Base-by-base conservation (phyloP, 805 yeast species). In the Saturnispora galanensis region DNA sequence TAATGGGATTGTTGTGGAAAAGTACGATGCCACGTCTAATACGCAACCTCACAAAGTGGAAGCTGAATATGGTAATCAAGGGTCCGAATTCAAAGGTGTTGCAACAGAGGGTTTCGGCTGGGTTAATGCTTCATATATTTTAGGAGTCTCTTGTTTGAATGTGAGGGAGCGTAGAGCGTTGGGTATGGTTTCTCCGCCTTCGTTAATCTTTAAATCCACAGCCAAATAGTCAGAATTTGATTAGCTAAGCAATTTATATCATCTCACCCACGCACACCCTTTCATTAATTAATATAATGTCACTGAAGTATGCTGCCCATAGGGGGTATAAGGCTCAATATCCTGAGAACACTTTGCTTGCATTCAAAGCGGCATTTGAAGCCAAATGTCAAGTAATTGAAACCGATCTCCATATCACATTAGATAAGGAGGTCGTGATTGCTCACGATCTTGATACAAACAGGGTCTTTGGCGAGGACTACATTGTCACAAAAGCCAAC, bases 101-200 rank as follows among this genome's bases (percentile, higher is more conserved):
- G 95, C 95, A 0, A 81, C 84, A 7, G 97, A 93, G 64, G 98
- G 98, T 1, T 90, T 90, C 63, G 98, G 97, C 1, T 90, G 98
- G 98, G 96, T 90, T 42, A 90, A 90, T 66, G 83, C 97, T 5
- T 79, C 93, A 54, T 88, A 76, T 62, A 56, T 82, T 26, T 60
- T 83, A 49, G 96, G 96, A 0, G 65, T 87, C 49, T 71, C 81
- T 17, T 76, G 75, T 47, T 65, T 84, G 62, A 78, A 77, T 50
- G 69, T 70, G 41, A 79, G 76, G 51, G 88, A 89, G 3, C 71
- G 71, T 47, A 70, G 95, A 49, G 86, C 89, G 1, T 67, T 88
- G 49, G 96, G 95, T 0, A 74, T 89, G 3, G 76, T 83, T 43
- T 79, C 88, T 3, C 77, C 86, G 3, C 94, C 95, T 0, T 69